Evolutionary conservation across 1,284 basidiomycete genomes (phyloP), one percentile per base, ranked within the genome.

Genomic region (Trichosporon sp.): DNA sequence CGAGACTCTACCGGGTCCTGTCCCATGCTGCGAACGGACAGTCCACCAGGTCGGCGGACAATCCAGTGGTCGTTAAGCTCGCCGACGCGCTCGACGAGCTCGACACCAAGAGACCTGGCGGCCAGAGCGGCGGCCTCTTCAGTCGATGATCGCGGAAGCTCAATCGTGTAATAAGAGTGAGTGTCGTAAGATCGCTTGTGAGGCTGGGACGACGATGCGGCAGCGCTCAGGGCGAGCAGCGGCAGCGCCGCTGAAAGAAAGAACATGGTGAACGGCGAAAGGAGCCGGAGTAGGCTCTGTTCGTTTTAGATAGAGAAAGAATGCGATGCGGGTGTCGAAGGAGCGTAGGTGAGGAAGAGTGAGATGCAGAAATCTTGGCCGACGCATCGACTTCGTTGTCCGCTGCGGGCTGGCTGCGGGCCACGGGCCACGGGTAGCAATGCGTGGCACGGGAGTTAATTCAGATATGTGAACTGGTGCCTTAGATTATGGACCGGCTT

Each of bases 51-150:
- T 3, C 86, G 85, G 15, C 92, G 88, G n/a, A 98, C 89, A 3
- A 99, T 86, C 91, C 92, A 99, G 81, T 92, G 87, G 68, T 94
- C 86, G 3, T 81, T 79, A 11, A 99, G 87, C 80, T 97, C 91
- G 44, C 96, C 96, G 13, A 91, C 90, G 72, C 87, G 89, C 77
- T 96, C 93, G 65, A 98, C 91, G 64, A 97, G 84, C 81, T 98
- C 91, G 11, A 93, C 90, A 25, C 90, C 90, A 8, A 98, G 87
- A 1, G 85, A 83, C 2, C 82, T 72, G 1, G 90, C 87, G 58
- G 91, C 85, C 1, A 73, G 63, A 0, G 72, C 69, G 11, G 78
- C 76, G 0, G 62, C 58, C 65, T 89, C 86, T 62, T 82, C 82
- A 72, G 90, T 83, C 68, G 90, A 87, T 71, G 86, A 84, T 42